These are phyloP conservation scores for Claviceps arundinis DNA, from an alignment of 2,329 filamentous ascomycete genomes.

Conservation along the genomic window DNA sequence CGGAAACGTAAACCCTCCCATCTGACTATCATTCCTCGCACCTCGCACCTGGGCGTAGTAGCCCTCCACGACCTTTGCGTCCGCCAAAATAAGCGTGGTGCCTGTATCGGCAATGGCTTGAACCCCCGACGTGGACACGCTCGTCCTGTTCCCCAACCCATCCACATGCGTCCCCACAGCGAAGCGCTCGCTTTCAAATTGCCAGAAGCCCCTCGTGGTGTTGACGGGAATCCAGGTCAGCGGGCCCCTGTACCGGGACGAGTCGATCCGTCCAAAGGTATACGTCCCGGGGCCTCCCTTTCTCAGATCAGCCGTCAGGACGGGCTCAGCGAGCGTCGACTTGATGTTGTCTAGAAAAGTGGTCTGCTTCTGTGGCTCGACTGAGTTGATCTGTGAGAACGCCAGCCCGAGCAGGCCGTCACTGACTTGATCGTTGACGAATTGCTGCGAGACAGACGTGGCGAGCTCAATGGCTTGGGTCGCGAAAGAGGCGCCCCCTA, in stretches of 20 bases:
- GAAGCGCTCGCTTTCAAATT: slow-evolving; percentile 12
- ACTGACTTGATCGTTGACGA: slow-evolving; percentile 26
- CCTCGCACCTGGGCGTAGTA: slow-evolving; percentile 34
- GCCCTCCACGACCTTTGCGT: slow-evolving; percentile 32
- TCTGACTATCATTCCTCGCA: slow-evolving; percentile 18
- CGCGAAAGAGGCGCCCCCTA: slow-evolving; percentile 27
- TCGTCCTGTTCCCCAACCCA: slow-evolving; percentile 1
- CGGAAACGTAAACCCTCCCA: slow-evolving; percentile 31
- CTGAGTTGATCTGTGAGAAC: slow-evolving; percentile 29
- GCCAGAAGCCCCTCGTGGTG: slow-evolving; percentile 52
- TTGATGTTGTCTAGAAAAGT: slow-evolving; percentile 28
- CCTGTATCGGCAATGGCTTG: slow-evolving; percentile 40
- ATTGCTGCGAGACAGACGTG: slow-evolving; percentile 24
- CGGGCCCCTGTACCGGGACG: slow-evolving; percentile 45
- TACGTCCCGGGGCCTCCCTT: slow-evolving; percentile 46
- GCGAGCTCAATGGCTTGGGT: slow-evolving; percentile 31
- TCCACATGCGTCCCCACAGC: slow-evolving; percentile 3
- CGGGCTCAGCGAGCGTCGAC: slow-evolving; percentile 11
- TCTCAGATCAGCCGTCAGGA: slow-evolving; percentile 60
- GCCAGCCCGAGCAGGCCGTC: slow-evolving; percentile 32
- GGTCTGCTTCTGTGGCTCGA: slow-evolving; percentile 25
- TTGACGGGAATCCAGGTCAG: slow-evolving; percentile 52
- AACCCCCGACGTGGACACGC: slow-evolving; percentile 29
- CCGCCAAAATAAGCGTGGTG: slow-evolving; percentile 49
- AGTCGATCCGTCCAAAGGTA: slow-evolving; percentile 61